A percentile compares a stretch with the other conserved stretches of the same genome.
Evolutionary conservation across 306 rosid genomes (phyloP).

Genomic region (Castanea crenata): DNA sequence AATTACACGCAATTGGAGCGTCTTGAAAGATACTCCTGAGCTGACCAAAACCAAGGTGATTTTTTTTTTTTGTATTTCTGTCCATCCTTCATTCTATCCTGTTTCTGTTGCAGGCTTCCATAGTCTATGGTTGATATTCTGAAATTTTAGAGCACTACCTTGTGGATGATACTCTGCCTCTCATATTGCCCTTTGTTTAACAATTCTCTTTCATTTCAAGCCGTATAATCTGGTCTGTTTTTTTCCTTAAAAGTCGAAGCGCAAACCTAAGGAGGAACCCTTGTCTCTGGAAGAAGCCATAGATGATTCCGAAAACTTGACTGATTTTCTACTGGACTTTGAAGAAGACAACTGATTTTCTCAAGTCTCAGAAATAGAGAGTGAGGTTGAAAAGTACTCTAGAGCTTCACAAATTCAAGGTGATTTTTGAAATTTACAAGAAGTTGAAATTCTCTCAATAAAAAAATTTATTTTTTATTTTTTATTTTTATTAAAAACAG

Average conservation of each 20-base stretch:
- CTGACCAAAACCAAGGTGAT: slow-evolving; percentile 75
- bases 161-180: background rate
- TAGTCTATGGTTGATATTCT: background rate
- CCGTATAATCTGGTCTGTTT: background rate
- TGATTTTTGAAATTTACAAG: too few relatives aligned
- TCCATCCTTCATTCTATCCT: slow-evolving; percentile 8
- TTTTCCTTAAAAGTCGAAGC: slow-evolving; percentile 43
- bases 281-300: slow-evolving; percentile 71
- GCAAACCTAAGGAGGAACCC: slow-evolving; percentile 60
- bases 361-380: background rate
- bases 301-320: slow-evolving; percentile 78
- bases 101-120: slow-evolving; percentile 1
- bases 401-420: too few relatives aligned
- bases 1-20: slow-evolving; percentile 85
- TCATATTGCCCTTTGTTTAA: background rate
- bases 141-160: background rate
- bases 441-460: too few relatives aligned
- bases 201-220: slow-evolving; percentile 19
- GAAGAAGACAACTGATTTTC: slow-evolving; percentile 56
- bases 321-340: slow-evolving; percentile 91
- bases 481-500: too few relatives aligned
- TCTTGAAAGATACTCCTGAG: slow-evolving; percentile 73
- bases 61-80: background rate
- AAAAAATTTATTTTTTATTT: too few relatives aligned
- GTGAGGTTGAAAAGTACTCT: too few relatives aligned